Base-by-base conservation (phyloP, 2,329 filamentous ascomycete species). In the Capronia americana region DNA sequence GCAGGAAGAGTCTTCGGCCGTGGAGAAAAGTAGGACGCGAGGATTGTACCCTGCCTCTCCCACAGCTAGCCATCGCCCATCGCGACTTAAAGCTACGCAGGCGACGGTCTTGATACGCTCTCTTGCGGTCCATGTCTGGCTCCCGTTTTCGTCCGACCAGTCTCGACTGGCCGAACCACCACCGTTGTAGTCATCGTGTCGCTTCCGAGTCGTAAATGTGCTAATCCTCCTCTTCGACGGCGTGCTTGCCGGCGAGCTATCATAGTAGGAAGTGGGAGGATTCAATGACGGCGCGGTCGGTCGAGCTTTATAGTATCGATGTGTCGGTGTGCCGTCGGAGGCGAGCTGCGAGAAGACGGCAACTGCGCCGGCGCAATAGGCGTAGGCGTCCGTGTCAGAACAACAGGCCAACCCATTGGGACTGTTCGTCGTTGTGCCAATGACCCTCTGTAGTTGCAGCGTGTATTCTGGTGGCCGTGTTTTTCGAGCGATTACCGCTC, bases 41-140 rank as follows among this genome's bases (percentile, higher is more conserved):
- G 95, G 95, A 61, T 90, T 91, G 78, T 98, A 97, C 24, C 95
- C 95, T 3, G 93, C 96, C 85, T 99, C 95, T 73, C 95, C 95
- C 2, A 98, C 91, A 8, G 94, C 95, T 60, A 99, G 83, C 75
- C 91, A 96, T 73, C 87, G 90, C 34, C 92, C 93, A 79, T 97
- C 93, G 0, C 89, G 88, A 75, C 93, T 97, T 70, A 99, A 85
- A 24, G 92, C 90, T 28, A 99, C 86, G 74, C 93, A 96, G 4
- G 93, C 97, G 1, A 93, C 92, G 20, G 95, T 92, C 80, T 98
- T 98, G 76, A 98, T 93, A 71, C 93, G 88, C 78, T 98, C 95
- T 70, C 92, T 88, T 63, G 92, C 95, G 1, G 92, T 93, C 90
- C 92, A 94, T 12, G 90, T 92, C 76, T 89, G 92, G 59, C 86